Evolutionary conservation across 2,329 filamentous ascomycete genomes (phyloP).

Genomic region (Madurella fahalii): DNA sequence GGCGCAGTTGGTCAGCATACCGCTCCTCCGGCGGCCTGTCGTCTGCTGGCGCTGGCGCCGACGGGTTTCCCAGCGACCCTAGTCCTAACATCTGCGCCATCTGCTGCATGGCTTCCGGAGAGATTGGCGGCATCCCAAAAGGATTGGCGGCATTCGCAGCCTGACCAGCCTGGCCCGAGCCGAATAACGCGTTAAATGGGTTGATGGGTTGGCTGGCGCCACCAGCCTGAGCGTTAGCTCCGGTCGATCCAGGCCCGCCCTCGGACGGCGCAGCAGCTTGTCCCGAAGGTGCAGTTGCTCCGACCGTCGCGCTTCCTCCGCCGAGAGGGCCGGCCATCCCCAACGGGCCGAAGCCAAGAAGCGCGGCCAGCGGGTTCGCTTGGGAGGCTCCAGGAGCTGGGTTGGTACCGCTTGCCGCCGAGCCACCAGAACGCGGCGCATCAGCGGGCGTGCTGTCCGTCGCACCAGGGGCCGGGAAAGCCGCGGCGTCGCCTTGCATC

Average conservation of each 20-base stretch:
- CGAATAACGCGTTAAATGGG: slow-evolving; percentile 27
- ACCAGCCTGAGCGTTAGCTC: slow-evolving; percentile 2
- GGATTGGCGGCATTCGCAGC: slow-evolving; percentile 34
- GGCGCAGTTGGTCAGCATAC: slow-evolving; percentile 83
- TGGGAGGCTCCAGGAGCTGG: neutral
- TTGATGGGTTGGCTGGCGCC: slow-evolving; percentile 20
- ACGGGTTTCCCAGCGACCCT: slow-evolving; percentile 29
- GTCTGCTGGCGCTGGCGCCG: slow-evolving; percentile 61
- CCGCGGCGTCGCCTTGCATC: slow-evolving; percentile 52
- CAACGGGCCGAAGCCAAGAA: slow-evolving; percentile 60
- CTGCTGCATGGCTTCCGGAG: slow-evolving; percentile 53
- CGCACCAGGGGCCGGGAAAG: slow-evolving; percentile 85
- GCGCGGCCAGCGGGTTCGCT: slow-evolving; percentile 54
- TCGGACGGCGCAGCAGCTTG: slow-evolving; percentile 9
- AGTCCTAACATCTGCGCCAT: slow-evolving; percentile 48
- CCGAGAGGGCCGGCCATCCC: slow-evolving; percentile 37
- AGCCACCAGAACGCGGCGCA: slow-evolving; percentile 32
- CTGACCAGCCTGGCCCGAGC: slow-evolving; percentile 22
- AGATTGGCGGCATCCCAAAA: slow-evolving; percentile 44
- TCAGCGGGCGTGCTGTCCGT: slow-evolving; percentile 74
- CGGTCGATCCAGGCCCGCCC: neutral
- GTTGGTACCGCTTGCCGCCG: slow-evolving; percentile 32
- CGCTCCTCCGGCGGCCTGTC: slow-evolving; percentile 88
- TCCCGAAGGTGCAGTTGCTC: slow-evolving; percentile 8
- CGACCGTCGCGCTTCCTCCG: slow-evolving; percentile 2